Base-by-base conservation (phyloP, 83 land plant genomes). In the Thuja plicata region DNA sequence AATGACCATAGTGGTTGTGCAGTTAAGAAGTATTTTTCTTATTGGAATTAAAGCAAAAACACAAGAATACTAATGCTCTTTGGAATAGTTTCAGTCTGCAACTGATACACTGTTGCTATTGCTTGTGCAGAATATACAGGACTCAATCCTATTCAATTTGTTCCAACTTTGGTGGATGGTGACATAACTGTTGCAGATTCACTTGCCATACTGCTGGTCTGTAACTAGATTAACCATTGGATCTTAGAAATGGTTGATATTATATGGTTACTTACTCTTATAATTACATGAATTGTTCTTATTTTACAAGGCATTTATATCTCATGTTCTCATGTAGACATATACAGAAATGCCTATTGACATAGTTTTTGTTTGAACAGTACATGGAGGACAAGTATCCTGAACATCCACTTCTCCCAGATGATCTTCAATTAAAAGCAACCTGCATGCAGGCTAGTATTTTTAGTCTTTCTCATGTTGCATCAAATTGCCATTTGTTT, bases 341-440 rank as follows among this genome's bases (percentile, higher is more conserved):
- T 38, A 78, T 79, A 21, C 9, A 41, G 30, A 80, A 80, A 80
- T 34, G 21, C 48, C 27, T 10, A 80, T 80, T 40, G 24, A 80
- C 48, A 80, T 24, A 80, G 84, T 27, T 80, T 41, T 8, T 79
- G 83, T 40, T 35, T 79, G 83, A 79, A 41, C 89, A 95, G 96
- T 95, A 95, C 89, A 85, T 95, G 90, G 96, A 95, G 60, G 95
- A 95, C 89, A 92, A 94, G 90, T 92, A 91, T 82, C 95, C 96
- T 87, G 87, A 92, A 41, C 89, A 91, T 86, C 94, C 95, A 9
- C 87, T 95, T 84, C 89, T 95, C 86, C 96, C 96, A 57, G 27
- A 43, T 34, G 94, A 95, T 89, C 87, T 88, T 54, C 71, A 88
- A 27, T 91, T 66, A 80, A 95, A 55, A 87, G 94, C 92, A 16